Evolutionary conservation across 148 eudicot species (phyloP), one percentile per base, ranked within the genome.

Genomic region (Cornus kousa): DNA sequence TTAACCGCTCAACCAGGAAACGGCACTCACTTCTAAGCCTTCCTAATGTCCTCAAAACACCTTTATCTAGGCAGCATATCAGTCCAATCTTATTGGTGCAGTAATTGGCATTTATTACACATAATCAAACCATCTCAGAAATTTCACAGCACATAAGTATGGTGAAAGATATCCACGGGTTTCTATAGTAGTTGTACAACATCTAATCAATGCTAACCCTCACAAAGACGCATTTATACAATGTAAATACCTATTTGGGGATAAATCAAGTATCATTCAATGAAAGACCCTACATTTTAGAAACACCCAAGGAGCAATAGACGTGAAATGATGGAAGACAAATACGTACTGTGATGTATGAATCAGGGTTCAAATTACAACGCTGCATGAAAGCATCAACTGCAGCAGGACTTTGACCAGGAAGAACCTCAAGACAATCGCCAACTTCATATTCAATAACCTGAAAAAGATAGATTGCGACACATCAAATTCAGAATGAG

Each of bases 401-500:
- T 62, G 87, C 93, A 64, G 85, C 89, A 85, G 90, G 90, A 81
- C 80, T 88, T 86, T 95, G 99, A 77, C 94, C 85, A 65, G 99
- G 98, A 46, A 95, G 94, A 79, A 93, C 81, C 85, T 91, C 97
- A 83, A 95, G 88, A 81, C 85, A 93, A 85, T 93, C 97, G 48
- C 99, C 99, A 84, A 95, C 91, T 75, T 93, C 95, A 84, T 90
- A 93, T 77, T 92, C 86, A 79, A 91, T 85, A 68, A 80, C 76
- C 99, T 95, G 87, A 79, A 73, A 77, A 76, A 74, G 31, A 59
- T 16, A 72, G 43, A 71, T 39, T 73, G 43, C 13, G 64, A 50
- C 28, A 50, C 69, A 75, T 74, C 35, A 50, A 71, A 40, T 67
- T 14, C 33, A 67, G 16, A 69, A 28, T 28, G 28, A 28, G 28